These are phyloP conservation scores for Termitomyces sp. DNA, from an alignment of 768 basidiomycete genomes.

Conservation along the genomic window DNA sequence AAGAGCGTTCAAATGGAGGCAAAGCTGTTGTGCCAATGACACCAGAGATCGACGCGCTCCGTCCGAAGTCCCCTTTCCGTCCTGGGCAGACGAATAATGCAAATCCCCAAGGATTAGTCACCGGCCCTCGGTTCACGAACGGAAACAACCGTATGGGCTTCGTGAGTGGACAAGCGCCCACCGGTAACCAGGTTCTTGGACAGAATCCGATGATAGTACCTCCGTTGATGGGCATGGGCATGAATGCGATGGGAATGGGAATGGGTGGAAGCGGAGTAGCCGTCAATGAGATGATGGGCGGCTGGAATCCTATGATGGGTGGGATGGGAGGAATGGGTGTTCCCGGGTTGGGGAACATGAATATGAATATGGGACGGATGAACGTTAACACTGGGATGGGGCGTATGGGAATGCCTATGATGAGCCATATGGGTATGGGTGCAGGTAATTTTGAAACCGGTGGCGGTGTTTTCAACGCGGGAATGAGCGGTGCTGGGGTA, in stretches of 20 bases:
- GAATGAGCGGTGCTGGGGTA: constrained; percentile 32
- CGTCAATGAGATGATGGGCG: constrained; percentile 35
- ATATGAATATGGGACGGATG: constrained; percentile 29
- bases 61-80: constrained; percentile 82
- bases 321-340: constrained; percentile 23
- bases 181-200: constrained; percentile 24
- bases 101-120: constrained; percentile 18
- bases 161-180: constrained; percentile 22
- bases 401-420: constrained; percentile 27
- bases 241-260: constrained; percentile 32
- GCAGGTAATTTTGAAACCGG: constrained; percentile 22
- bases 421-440: constrained; percentile 26
- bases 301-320: constrained; percentile 35
- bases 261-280: constrained; percentile 20
- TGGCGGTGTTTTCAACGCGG: constrained; percentile 31
- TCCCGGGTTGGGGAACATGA: constrained; percentile 29
- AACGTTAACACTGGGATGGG: constrained; percentile 26
- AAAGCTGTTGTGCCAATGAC: constrained; percentile 71
- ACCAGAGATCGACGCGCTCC: constrained; percentile 76
- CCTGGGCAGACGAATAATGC: constrained; percentile 24
- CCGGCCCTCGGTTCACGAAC: constrained; percentile 18
- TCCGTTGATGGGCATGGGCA: constrained; percentile 33
- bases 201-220: constrained; percentile 34
- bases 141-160: constrained; percentile 22
- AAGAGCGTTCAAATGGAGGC: constrained; percentile 51